Evolutionary conservation across 345 rosid genomes (phyloP).

Genomic region (Geranium brycei): DNA sequence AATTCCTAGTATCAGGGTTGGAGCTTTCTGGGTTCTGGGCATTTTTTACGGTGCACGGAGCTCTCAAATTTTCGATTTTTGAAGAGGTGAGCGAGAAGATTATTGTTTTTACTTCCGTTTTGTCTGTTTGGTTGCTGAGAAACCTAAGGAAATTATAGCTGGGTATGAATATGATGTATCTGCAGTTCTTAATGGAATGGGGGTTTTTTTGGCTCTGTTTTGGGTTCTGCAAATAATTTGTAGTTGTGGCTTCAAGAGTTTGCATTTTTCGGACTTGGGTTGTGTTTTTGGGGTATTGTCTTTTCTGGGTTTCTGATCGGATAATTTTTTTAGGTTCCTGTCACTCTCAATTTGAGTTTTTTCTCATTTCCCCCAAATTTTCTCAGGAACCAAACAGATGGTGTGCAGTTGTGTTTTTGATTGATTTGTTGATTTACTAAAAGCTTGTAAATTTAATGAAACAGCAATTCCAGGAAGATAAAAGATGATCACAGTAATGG

Average conservation of each 20-base stretch:
- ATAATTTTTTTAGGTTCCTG: too few relatives aligned
- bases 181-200: background rate
- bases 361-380: background rate
- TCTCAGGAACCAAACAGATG: slow-evolving; percentile 2
- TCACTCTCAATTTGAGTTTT: background rate
- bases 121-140: slow-evolving; percentile 3
- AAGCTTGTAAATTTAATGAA: slow-evolving; percentile 8
- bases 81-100: background rate
- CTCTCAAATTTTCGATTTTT: background rate
- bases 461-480: slow-evolving; percentile 5
- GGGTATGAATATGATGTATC: too few relatives aligned
- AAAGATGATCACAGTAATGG: slow-evolving; percentile 36
- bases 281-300: background rate
- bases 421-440: slow-evolving; percentile 3
- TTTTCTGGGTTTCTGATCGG: background rate
- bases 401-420: background rate
- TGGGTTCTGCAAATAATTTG: background rate
- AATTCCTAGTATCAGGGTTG: background rate
- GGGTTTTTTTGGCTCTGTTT: slow-evolving; percentile 1
- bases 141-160: background rate
- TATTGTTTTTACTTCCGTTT: background rate
- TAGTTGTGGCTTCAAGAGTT: background rate
- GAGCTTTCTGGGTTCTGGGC: background rate
- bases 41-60: background rate
- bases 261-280: background rate